A percentile compares a stretch with the other conserved stretches of the same genome.
Evolutionary conservation across 495 filamentous ascomycete species (phyloP).

Genomic region (Penicillium chermesinum): DNA sequence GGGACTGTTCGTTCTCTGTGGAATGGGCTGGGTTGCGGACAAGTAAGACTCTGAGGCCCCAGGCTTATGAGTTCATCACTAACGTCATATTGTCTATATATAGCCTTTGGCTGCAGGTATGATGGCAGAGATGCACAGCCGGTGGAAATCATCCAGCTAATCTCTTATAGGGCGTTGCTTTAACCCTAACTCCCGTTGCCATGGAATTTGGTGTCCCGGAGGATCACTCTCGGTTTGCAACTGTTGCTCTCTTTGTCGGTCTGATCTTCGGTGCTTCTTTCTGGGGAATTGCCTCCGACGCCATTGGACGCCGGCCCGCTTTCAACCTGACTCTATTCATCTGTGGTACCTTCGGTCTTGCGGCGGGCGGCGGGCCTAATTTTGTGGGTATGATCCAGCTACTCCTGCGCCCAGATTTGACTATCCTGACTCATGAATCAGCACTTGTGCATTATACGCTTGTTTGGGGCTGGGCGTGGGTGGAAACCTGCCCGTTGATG

Average conservation of each 20-base stretch:
- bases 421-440: constrained; percentile 5
- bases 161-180: constrained; percentile 41
- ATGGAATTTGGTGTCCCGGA: constrained; percentile 41
- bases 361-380: constrained; percentile 41
- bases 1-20: constrained; percentile 70
- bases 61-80: not conserved
- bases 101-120: constrained; percentile 40
- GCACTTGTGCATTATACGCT: constrained; percentile 37
- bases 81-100: not conserved
- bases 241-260: constrained; percentile 40
- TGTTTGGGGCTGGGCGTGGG: constrained; percentile 45
- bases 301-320: constrained; percentile 53
- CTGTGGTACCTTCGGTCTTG: constrained; percentile 50
- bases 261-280: constrained; percentile 54
- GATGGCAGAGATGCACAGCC: not conserved
- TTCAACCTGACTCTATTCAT: constrained; percentile 56
- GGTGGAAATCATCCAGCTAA: constrained; percentile 3
- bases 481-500: constrained; percentile 45
- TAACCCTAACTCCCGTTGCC: constrained; percentile 39
- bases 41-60: constrained; percentile 31
- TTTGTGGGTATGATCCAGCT: constrained; percentile 34
- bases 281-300: constrained; percentile 57
- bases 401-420: not conserved
- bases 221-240: constrained; percentile 43
- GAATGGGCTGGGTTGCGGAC: constrained; percentile 69